Base-by-base conservation (phyloP, 1,139 yeast species). In the Suhomyces bolitotheri region DNA sequence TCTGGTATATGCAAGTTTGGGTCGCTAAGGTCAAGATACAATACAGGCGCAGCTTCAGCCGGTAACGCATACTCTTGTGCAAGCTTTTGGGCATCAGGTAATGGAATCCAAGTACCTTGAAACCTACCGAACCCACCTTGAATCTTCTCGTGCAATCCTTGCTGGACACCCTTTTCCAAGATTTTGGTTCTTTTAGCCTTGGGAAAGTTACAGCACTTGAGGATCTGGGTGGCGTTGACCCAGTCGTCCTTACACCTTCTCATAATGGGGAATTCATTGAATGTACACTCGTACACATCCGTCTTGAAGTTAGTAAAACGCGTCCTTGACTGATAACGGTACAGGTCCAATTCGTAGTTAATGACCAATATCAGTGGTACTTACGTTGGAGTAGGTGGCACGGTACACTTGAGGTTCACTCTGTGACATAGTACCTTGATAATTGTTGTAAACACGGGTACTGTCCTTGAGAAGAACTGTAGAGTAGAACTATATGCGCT, bases 91-190 rank as follows among this genome's bases (percentile, higher is more conserved):
- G 84, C 84, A 33, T 73, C 76, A 11, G 67, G 60, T 25, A 89
- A 61, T 0, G 97, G 97, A 6, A 90, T 94, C 97, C 97, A 92
- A 2, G 97, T 90, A 14, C 98, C 98, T 60, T 92, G 97, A 60
- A 89, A 92, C 55, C 92, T 82, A 31, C 97, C 97, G 50, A 89
- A 90, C 2, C 97, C 97, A 46, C 97, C 98, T 60, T 92, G 97
- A 16, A 92, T 89, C 59, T 90, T 90, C 54, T 90, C 97, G 58
- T 88, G 96, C 10, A 71, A 64, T 2, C 95, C 95, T 34, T 78
- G 80, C 50, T 88, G 95, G 14, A 90, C 95, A 43, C 94, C 97
- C 52, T 85, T 82, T 54, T 92, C 97, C 50, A 90, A 73, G 44
- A 89, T 89, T 54, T 95, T 80, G 9, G 97, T 90, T 53, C 97